These are phyloP conservation scores for Fraxinus quadrangulata DNA, from an alignment of 257 asterid genomes.

Conservation along the genomic window DNA sequence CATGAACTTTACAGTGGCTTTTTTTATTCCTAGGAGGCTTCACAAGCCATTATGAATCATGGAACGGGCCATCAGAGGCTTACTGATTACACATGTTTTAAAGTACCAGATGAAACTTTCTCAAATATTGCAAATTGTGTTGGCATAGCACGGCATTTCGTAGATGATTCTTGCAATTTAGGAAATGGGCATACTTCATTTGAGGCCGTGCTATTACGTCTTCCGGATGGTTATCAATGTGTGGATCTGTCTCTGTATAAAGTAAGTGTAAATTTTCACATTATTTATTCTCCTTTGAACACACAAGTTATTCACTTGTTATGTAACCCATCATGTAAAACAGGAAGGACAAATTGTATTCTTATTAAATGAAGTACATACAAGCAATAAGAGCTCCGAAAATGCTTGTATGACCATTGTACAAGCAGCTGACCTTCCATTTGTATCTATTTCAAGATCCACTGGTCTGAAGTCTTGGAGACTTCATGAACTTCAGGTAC, in stretches of 20 bases:
- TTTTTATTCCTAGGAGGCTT: conserved; percentile 51
- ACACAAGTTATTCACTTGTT: conserved; percentile 32
- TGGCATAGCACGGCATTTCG: conserved; percentile 69
- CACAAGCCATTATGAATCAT: conserved; percentile 28
- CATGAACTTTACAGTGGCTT: neutral
- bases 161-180: conserved; percentile 46
- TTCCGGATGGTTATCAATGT: conserved; percentile 80
- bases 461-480: conserved; percentile 50
- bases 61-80: conserved; percentile 45
- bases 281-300: conserved; percentile 25
- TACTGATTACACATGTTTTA: conserved; percentile 65
- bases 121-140: conserved; percentile 64
- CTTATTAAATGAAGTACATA: conserved; percentile 56
- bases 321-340: conserved; percentile 26
- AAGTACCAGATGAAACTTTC: conserved; percentile 70
- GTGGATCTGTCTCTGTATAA: conserved; percentile 81
- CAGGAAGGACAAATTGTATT: conserved; percentile 88
- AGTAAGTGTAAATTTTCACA: conserved; percentile 40
- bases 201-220: conserved; percentile 63
- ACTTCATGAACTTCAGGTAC: conserved; percentile 67
- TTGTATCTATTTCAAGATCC: conserved; percentile 66
- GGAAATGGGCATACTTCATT: conserved; percentile 43
- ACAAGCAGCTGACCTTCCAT: conserved; percentile 66
- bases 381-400: conserved; percentile 68
- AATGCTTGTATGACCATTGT: conserved; percentile 79